Evolutionary conservation across 352 stramenopile species (phyloP), one percentile per base, ranked within the genome.

Genomic region (Pythium dissimile): DNA sequence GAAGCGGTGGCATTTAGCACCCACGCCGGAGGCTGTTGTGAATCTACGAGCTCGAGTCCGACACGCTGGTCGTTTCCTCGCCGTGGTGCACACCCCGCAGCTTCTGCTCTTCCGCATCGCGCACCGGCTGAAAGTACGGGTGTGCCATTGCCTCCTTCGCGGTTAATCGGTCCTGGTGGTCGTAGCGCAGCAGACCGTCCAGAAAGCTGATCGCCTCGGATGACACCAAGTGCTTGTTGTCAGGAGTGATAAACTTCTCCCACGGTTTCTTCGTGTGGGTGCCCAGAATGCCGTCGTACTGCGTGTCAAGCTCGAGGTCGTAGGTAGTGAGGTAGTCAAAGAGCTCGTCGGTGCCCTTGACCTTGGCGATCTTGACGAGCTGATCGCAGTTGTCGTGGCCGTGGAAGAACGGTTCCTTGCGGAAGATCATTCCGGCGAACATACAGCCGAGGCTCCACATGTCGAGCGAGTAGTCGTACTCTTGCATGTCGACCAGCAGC

Each of bases 351-450:
- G 97, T 99, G 44, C 97, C 96, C 65, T 98, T 86, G 28, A 98
- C 88, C 74, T 99, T 99, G 53, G 94, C 96, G 66, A 99, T 99
- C 75, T 99, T 99, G 24, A 99, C 96, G 21, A 99, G 77, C 80
- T 99, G 97, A 78, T 99, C 97, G 67, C 98, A 99, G 72, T 99
- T 99, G 68, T 99, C 96, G 56, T 98, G 94, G 35, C 97, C 97
- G 68, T 99, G 96, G 77, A 99, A 99, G 69, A 99, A 99, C 6
- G 97, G 97, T 68, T 99, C 97, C 72, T 99, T 99, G 62, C 96
- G 86, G 78, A 99, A 99, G 68, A 99, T 98, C 97, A 99, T 99
- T n/a, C 94, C 93, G n/a, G 95, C 96, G 69, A 99, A 98, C 93
- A 99, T 99, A 62, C 97, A 99, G 18, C 97, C 97, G 12, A 99